phyloP scores from a whole-genome alignment of 345 rosid genomes.

The Brassica carinata region DNA sequence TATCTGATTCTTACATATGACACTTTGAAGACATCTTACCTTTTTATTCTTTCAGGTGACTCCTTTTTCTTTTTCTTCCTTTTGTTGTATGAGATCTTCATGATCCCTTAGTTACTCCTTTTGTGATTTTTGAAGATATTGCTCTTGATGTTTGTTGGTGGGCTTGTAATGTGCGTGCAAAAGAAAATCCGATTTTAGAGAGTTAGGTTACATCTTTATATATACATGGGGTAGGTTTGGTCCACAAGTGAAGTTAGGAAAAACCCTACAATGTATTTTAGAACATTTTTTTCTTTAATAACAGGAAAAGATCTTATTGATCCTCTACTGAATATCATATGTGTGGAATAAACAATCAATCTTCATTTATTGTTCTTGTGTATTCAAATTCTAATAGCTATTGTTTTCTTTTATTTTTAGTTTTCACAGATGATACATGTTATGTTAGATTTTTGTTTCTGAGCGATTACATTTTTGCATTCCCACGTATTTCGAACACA shows the following conservation, averaged over 20 bases:
- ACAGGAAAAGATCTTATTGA: not conserved
- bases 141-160: constrained; percentile 40
- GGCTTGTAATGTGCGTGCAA: constrained; percentile 29
- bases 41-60: constrained; percentile 33
- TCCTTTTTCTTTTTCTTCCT: constrained; percentile 17
- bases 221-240: constrained; percentile 29
- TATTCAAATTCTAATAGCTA: not conserved
- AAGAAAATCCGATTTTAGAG: constrained; percentile 24
- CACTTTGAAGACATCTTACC: constrained; percentile 33
- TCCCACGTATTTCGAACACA: not conserved
- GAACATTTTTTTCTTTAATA: constrained; percentile 11
- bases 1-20: constrained; percentile 25
- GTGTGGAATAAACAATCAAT: constrained; percentile 1
- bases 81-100: constrained; percentile 30
- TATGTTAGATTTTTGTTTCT: not conserved
- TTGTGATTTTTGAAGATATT: constrained; percentile 42
- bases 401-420: not conserved
- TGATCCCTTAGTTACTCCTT: constrained; percentile 38
- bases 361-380: not conserved
- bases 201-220: not conserved
- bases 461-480: constrained; percentile 10
- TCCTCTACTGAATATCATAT: not conserved
- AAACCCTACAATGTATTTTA: not conserved
- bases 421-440: not conserved
- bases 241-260: constrained; percentile 17